Conservation (phyloP, 768 basidiomycete genomes). For the Auricularia auricula-judae region DNA sequence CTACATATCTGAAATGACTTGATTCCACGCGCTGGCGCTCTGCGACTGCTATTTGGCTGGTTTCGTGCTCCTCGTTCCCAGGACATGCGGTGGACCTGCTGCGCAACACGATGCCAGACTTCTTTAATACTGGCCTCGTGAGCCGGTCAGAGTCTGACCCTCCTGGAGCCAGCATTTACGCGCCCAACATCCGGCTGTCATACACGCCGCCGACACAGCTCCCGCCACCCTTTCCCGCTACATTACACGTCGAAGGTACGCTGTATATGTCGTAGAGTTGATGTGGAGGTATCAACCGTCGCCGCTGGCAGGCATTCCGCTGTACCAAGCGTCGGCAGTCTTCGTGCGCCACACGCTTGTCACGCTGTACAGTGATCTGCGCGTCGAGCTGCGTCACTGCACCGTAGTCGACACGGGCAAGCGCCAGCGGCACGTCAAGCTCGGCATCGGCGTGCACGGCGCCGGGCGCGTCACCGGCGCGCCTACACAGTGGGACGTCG, state of each 20-base stretch:
- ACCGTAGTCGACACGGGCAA: conserved; percentile 16
- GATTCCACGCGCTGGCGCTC: too few species aligned
- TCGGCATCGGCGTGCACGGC: conserved; percentile 48
- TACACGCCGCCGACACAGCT: conserved; percentile 61
- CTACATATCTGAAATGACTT: too few species aligned
- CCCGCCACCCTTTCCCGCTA: conserved; percentile 59
- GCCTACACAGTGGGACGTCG: conserved; percentile 62
- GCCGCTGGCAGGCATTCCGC: conserved; percentile 41
- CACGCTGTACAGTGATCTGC: conserved; percentile 59
- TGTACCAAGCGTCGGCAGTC: conserved; percentile 61
- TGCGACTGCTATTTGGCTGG: too few species aligned
- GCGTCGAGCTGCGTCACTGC: conserved; percentile 43
- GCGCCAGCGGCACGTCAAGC: conserved; percentile 47
- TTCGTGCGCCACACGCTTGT: conserved; percentile 66
- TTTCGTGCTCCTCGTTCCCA: conserved; percentile 14
- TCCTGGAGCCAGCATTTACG: conserved; percentile 33
- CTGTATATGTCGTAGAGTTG: not conserved
- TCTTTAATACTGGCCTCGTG: conserved; percentile 59
- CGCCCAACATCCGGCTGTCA: conserved; percentile 45
- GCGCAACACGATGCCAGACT: conserved; percentile 57
- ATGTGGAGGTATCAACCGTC: not conserved
- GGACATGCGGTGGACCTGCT: conserved; percentile 64
- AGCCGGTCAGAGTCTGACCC: conserved; percentile 25
- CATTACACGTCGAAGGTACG: conserved; percentile 60
- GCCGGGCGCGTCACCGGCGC: conserved; percentile 52